Base-by-base conservation (phyloP, 2,329 filamentous ascomycete species). In the Keithomyces neogunnii region DNA sequence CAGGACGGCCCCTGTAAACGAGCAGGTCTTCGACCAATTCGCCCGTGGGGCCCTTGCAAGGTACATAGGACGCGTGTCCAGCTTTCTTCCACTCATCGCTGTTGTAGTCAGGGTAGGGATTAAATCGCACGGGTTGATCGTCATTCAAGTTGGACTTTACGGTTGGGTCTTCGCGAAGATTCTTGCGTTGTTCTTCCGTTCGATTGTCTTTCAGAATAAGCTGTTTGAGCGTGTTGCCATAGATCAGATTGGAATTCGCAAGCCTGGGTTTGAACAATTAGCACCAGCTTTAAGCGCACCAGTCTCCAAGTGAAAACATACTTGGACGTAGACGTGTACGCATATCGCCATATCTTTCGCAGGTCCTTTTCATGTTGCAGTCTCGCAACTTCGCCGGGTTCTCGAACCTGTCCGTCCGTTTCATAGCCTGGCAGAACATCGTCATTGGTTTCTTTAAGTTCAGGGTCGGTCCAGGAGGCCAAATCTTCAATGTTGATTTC, bases 21-120 rank as follows among this genome's bases (percentile, higher is more conserved):
- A 82, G 68, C 30, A 85, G 73, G 58, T 89, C 85, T 54, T 82
- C 76, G 6, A 79, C 66, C 46, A 73, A 73, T 52, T 76, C 70
- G 43, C 84, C 84, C 4, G 78, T 69, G 1, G 85, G 81, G 1
- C 86, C 86, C 48, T 79, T 70, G 63, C 88, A 91, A 2, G 83
- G 67, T 5, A 81, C 74, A 59, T 85, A 81, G 50, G 75, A 65
- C 13, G 83, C 85, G 46, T 76, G 73, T 56, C 77, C 77, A 32
- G 69, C 64, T 46, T 70, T 67, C 59, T 73, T 77, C 84, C 84
- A 90, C 11, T 72, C 66, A 3, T 72, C 68, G 48, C 75, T 77
- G 60, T 87, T 85, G 68, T 89, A 88, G 13, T 79, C 70, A 1
- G 86, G 86, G 56, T 89, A 90, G 0, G 87, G 87, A 52, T 84